A percentile compares a stretch with the other conserved stretches of the same genome.
These are phyloP conservation scores for Hymenoscyphus repandus DNA, from an alignment of 2,329 filamentous ascomycete species.

Conservation along the genomic window DNA sequence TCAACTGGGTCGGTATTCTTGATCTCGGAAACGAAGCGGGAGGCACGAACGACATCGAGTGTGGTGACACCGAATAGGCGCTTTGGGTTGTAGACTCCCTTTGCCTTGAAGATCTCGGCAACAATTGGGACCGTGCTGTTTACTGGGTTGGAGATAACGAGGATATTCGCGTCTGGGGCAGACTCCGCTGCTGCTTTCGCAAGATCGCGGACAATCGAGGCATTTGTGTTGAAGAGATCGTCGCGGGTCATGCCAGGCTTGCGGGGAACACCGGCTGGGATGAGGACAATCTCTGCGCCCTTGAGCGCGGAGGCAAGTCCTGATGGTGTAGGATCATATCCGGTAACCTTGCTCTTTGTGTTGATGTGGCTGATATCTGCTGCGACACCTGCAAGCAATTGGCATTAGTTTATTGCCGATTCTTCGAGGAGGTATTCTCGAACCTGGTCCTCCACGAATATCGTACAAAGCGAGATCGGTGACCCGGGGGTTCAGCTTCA, in stretches of 20 bases:
- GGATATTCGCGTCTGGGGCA: conserved; percentile 86
- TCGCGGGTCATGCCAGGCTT: conserved; percentile 98
- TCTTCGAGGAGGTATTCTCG: conserved; percentile 31
- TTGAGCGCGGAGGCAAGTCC: conserved; percentile 77
- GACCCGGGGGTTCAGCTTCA: conserved; percentile 97
- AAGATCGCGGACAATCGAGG: conserved; percentile 96
- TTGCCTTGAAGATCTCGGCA: conserved; percentile 93
- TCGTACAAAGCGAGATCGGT: conserved; percentile 62
- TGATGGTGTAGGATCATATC: conserved; percentile 72
- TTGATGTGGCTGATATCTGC: conserved; percentile 99
- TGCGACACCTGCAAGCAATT: conserved; percentile 68
- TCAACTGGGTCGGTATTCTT: conserved; percentile 84
- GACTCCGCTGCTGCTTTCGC: conserved; percentile 90
- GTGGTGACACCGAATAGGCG: conserved; percentile 99
- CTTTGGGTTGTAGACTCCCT: conserved; percentile 98
- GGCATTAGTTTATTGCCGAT: conserved; percentile 17
- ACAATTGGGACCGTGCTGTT: conserved; percentile 99
- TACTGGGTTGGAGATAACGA: conserved; percentile 98
- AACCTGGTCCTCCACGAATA: conserved; percentile 90
- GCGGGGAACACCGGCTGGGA: conserved; percentile 96
- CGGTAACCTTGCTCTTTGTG: conserved; percentile 92
- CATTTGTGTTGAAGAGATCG: conserved; percentile 99
- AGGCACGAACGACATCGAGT: conserved; percentile 95
- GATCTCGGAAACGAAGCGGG: conserved; percentile 94
- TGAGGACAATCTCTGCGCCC: conserved; percentile 89